A percentile compares a stretch with the other conserved stretches of the same genome.
These are phyloP conservation scores for Trichaptum fuscoviolaceum DNA, from an alignment of 768 basidiomycete genomes.

Conservation along the genomic window DNA sequence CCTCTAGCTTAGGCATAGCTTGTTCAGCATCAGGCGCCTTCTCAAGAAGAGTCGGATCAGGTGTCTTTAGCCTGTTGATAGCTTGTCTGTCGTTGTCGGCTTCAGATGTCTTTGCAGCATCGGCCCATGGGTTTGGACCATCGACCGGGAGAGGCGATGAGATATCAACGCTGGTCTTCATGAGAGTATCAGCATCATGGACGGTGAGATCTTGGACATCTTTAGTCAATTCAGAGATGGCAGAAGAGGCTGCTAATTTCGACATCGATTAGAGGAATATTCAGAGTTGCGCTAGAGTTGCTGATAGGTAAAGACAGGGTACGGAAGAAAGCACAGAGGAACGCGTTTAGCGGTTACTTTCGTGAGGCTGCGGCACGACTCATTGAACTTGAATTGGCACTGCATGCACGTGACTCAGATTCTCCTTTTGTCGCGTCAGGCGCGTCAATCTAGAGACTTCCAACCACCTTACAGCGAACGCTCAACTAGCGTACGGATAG, in stretches of 20 bases:
- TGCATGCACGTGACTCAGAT: background rate
- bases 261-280: background rate
- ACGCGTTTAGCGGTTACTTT: background rate
- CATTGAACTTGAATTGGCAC: background rate
- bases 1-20: conserved; percentile 7
- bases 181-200: background rate
- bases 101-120: conserved; percentile 13
- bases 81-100: conserved; percentile 1
- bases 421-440: no score
- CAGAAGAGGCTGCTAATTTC: background rate
- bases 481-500: no score
- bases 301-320: background rate
- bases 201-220: background rate
- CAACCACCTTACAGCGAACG: no score
- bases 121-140: conserved; percentile 19
- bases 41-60: background rate
- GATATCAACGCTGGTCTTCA: background rate
- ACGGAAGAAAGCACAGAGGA: background rate
- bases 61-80: conserved; percentile 12
- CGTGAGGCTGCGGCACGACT: background rate
- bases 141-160: conserved; percentile 4
- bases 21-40: conserved; percentile 20
- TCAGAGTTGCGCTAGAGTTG: background rate
- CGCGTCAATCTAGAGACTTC: no score
- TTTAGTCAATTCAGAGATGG: background rate